phyloP scores from a whole-genome alignment of 441 rosid genomes.

The Arabidopsis hybrid region DNA sequence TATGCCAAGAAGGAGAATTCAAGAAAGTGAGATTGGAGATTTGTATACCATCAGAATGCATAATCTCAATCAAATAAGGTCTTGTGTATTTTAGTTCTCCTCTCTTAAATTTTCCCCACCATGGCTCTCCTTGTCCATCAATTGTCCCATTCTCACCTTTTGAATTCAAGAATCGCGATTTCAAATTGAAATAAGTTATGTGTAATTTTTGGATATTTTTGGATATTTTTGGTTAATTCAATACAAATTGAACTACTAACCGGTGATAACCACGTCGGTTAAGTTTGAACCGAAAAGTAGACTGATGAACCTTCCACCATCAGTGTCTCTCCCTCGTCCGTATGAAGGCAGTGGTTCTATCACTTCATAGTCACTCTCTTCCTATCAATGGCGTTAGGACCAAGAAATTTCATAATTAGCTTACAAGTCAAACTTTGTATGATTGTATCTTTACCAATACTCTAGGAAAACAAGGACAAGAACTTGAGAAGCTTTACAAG shows the following conservation, averaged over 20 bases:
- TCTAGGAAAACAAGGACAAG: neutral
- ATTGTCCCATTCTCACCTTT: slow-evolving; percentile 74
- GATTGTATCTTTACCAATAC: neutral
- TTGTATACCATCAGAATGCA: slow-evolving; percentile 58
- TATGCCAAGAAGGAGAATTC: slow-evolving; percentile 78
- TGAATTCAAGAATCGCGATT: slow-evolving; percentile 11
- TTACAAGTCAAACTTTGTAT: slow-evolving; percentile 20
- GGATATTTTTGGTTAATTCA: neutral
- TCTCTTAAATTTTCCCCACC: slow-evolving; percentile 71
- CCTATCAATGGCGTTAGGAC: slow-evolving; percentile 43
- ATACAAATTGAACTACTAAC: slow-evolving; percentile 35
- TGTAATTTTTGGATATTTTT: neutral
- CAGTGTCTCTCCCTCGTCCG: slow-evolving; percentile 71
- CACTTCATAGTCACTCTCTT: slow-evolving; percentile 62
- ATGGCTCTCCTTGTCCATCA: slow-evolving; percentile 72
- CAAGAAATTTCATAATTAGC: neutral
- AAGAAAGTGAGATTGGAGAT: slow-evolving; percentile 67
- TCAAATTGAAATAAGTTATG: neutral
- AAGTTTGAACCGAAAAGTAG: slow-evolving; percentile 69
- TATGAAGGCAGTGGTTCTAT: slow-evolving; percentile 71
- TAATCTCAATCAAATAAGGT: slow-evolving; percentile 69
- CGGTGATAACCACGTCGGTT: slow-evolving; percentile 73
- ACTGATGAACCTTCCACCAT: slow-evolving; percentile 71
- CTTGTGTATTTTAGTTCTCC: slow-evolving; percentile 60
- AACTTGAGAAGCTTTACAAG: neutral